Conservation (phyloP, 768 basidiomycete species). For the Mycena sanguinolenta region DNA sequence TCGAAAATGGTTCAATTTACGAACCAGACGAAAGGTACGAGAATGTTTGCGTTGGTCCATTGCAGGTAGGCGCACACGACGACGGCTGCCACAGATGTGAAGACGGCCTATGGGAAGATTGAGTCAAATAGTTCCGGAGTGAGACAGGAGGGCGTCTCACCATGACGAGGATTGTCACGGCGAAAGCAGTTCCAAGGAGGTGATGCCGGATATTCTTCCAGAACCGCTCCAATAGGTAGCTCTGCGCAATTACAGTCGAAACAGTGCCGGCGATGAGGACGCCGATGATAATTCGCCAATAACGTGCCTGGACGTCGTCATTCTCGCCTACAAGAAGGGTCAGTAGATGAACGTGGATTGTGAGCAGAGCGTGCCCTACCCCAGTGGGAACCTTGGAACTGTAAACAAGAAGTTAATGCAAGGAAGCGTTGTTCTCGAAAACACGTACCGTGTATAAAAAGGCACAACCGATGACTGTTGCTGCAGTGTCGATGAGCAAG, state of each 20-base stretch:
- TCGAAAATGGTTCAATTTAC: not conserved
- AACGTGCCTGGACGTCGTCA: slow-evolving; percentile 25
- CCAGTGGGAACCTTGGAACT: slow-evolving; percentile 32
- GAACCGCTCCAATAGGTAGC: slow-evolving; percentile 27
- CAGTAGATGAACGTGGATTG: not conserved
- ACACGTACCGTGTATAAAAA: slow-evolving; percentile 30
- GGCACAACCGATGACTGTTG: slow-evolving; percentile 13
- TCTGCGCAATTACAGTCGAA: slow-evolving; percentile 9
- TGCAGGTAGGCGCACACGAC: slow-evolving; percentile 32
- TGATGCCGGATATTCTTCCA: slow-evolving; percentile 36
- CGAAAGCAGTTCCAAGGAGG: slow-evolving; percentile 32
- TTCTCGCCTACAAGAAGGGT: slow-evolving; percentile 11
- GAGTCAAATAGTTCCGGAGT: not conserved
- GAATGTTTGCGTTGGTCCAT: slow-evolving; percentile 18
- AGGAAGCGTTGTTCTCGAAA: not conserved
- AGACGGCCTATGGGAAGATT: slow-evolving; percentile 6
- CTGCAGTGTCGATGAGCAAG: slow-evolving; percentile 22
- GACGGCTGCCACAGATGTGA: slow-evolving; percentile 22
- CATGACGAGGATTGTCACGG: slow-evolving; percentile 22
- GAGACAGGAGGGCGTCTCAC: slow-evolving; percentile 2
- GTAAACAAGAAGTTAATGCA: not conserved
- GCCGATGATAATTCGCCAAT: slow-evolving; percentile 16
- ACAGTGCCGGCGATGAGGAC: slow-evolving; percentile 20
- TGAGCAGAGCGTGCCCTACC: not conserved
- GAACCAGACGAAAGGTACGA: slow-evolving; percentile 21